Base-by-base conservation (phyloP, 805 yeast genomes). In the Candida takata region DNA sequence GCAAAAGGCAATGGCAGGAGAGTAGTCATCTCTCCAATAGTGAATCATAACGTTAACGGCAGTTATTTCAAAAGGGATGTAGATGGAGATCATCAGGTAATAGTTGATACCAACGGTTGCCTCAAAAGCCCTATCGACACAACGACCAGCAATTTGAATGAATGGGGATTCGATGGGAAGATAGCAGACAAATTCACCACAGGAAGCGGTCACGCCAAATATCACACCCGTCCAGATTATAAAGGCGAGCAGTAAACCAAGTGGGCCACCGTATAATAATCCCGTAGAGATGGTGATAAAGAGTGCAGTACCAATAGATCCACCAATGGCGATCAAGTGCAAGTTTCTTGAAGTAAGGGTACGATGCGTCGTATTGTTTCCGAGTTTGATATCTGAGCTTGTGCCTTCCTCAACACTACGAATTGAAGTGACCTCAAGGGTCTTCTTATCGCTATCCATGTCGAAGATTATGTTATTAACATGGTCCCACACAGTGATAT, bases 321-420 rank as follows among this genome's bases (percentile, higher is more conserved):
- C 88, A 46, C 90, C 92, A 42, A 84, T 66, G 34, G 92, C 87
- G 63, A 84, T 83, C 79, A 83, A 71, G 44, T 81, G 83, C 45
- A 84, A 60, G 54, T 83, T 90, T 54, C 87, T 68, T 16, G 44
- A 35, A 27, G 41, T 45, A 29, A 47, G 34, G 29, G 74, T 70
- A 48, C 72, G 75, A 34, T 48, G 43, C 27, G 42, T 37, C 5
- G 38, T 23, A 4, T 21, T 14, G 27, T 8, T 9, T 23, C 15
- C 11, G n/a, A 29, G 17, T 16, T 29, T n/a, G 14, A 18, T 19
- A 7, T 16, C 18, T 14, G 31, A 29, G 8, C 24, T 4, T 19
- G 23, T 19, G 6, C 31, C 31, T 37, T 41, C 33, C 16, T 41
- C 30, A 29, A 29, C 12, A 18, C 31, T 29, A 4, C 17, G 13